These are phyloP conservation scores for Globisporangium lucens DNA, from an alignment of 352 stramenopile species.

Conservation along the genomic window DNA sequence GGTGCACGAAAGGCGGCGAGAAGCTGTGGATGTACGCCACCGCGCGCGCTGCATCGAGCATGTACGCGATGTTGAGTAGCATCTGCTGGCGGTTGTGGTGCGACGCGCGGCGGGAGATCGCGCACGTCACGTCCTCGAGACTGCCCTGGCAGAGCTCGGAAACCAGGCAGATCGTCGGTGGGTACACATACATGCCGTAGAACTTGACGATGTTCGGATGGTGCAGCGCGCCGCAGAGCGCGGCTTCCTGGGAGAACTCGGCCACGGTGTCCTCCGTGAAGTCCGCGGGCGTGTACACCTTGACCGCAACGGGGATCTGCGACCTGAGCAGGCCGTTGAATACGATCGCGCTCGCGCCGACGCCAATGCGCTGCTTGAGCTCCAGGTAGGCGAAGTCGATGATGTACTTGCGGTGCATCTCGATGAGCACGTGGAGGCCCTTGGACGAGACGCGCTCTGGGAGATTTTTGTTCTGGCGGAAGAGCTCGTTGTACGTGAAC, in stretches of 20 bases:
- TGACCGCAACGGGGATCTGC: slow-evolving; percentile 50
- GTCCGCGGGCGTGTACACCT: slow-evolving; percentile 63
- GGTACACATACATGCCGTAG: slow-evolving; percentile 61
- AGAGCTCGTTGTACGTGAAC: slow-evolving; percentile 53
- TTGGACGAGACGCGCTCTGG: slow-evolving; percentile 52
- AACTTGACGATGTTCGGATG: slow-evolving; percentile 67
- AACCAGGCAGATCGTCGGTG: slow-evolving; percentile 63
- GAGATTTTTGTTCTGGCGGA: slow-evolving; percentile 44
- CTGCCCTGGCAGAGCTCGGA: slow-evolving; percentile 64
- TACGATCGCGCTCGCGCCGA: slow-evolving; percentile 43
- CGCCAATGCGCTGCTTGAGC: slow-evolving; percentile 46
- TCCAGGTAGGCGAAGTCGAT: slow-evolving; percentile 69
- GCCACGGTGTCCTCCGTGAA: slow-evolving; percentile 58
- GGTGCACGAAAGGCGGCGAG: slow-evolving; percentile 64
- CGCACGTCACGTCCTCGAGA: slow-evolving; percentile 49
- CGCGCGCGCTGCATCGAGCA: slow-evolving; percentile 60
- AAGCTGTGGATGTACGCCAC: slow-evolving; percentile 79
- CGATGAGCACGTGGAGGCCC: slow-evolving; percentile 62
- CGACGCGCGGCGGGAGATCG: slow-evolving; percentile 30
- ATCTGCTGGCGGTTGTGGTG: slow-evolving; percentile 50
- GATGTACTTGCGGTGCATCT: slow-evolving; percentile 73
- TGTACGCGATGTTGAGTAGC: slow-evolving; percentile 55
- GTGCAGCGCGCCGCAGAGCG: slow-evolving; percentile 48
- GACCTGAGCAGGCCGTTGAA: slow-evolving; percentile 52
- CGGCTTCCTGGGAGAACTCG: slow-evolving; percentile 58